A percentile compares a stretch with the other conserved stretches of the same genome.
Evolutionary conservation across 768 basidiomycete species (phyloP).

Genomic region (Rubroboletus satanas): DNA sequence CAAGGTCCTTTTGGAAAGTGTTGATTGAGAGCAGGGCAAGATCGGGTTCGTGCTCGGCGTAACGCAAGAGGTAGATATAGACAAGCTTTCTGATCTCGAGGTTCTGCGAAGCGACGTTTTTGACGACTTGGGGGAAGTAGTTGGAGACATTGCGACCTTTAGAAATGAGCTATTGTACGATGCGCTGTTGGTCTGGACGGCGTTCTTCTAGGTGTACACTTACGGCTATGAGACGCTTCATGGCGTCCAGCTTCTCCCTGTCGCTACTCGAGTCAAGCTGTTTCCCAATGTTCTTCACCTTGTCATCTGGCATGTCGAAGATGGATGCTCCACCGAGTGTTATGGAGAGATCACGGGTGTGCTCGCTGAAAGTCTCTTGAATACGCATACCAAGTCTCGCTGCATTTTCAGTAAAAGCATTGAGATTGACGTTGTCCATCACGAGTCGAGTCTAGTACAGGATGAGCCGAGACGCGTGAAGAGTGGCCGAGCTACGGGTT

Average conservation of each 20-base stretch:
- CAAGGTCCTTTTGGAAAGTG: constrained; percentile 95
- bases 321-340: constrained; percentile 50
- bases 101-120: constrained; percentile 90
- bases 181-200: not conserved
- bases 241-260: constrained; percentile 87
- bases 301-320: constrained; percentile 76
- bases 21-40: constrained; percentile 95
- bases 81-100: constrained; percentile 95
- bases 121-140: constrained; percentile 96
- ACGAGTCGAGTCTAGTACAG: constrained; percentile 2
- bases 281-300: constrained; percentile 73
- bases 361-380: constrained; percentile 79
- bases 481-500: not conserved
- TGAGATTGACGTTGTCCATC: constrained; percentile 36
- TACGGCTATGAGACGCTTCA: constrained; percentile 93
- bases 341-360: constrained; percentile 67
- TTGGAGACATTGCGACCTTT: constrained; percentile 88
- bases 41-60: constrained; percentile 91
- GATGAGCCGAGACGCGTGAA: not conserved
- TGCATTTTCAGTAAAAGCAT: constrained; percentile 71
- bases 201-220: constrained; percentile 28
- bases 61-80: constrained; percentile 94
- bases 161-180: constrained; percentile 68
- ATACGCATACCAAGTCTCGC: constrained; percentile 77
- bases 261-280: constrained; percentile 89